Base-by-base conservation (phyloP, 1,284 basidiomycete species). In the Porogramme epimiltina region DNA sequence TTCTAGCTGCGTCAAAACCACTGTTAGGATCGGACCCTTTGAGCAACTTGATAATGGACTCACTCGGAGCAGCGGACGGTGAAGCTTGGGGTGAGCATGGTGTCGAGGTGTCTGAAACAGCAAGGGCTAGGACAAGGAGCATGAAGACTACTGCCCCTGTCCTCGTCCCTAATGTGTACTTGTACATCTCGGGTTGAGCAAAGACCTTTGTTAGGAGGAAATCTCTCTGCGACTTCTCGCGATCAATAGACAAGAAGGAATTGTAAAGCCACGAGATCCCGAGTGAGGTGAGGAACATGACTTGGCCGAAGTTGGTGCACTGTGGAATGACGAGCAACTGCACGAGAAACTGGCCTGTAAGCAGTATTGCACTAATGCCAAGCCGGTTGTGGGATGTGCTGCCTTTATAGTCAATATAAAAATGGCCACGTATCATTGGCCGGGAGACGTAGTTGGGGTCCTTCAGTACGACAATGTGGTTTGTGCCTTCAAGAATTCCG, bases 341-440 rank as follows among this genome's bases (percentile, higher is more conserved):
- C 3, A 22, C 37, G 24, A 47, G 36, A 37, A 47, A 47, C 38
- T 47, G 46, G 3, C 8, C 37, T 23, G 22, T 47, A 22, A 47
- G 28, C 5, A 47, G 18, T 3, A 47, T 18, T 3, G 37, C 49
- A 28, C 49, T 54, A 2, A 49, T 9, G 16, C 58, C 58, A 33
- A 59, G 56, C 11, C 45, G 41, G 33, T 45, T 31, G 36, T 56
- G 52, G n/a, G 23, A 16, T 2, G 55, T 47, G 24, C 40, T 31
- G 48, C 52, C 51, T 10, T 33, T 22, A 48, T 56, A 56, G 13
- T 48, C 39, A 11, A 59, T 50, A 1, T 45, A 41, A 48, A 59
- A 59, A 3, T 34, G 37, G 0, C 58, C 58, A 23, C 58, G 42
- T 16, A 55, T 59, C 26, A 59, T 42, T 10, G 54, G 28, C 26